A percentile compares a stretch with the other conserved stretches of the same genome.
These are phyloP conservation scores for Mimosa bimucronata DNA, from an alignment of 306 rosid species.

Conservation along the genomic window DNA sequence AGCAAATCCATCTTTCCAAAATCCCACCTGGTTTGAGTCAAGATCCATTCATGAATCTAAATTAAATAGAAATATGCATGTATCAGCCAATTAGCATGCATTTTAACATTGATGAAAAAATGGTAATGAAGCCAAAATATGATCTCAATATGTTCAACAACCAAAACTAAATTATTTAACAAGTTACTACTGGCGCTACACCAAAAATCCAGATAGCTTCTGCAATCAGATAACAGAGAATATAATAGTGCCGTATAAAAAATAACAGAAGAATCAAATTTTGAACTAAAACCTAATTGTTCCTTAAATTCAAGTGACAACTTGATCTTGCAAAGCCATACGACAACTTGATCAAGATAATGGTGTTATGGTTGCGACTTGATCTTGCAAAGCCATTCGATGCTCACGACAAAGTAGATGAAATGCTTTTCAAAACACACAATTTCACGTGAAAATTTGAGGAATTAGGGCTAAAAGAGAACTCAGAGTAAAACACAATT, in stretches of 20 bases:
- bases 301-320: neutral
- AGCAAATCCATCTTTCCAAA: constrained; percentile 85
- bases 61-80: constrained; percentile 30
- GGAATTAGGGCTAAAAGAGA: no score
- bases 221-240: neutral
- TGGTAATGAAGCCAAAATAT: neutral
- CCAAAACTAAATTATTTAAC: neutral
- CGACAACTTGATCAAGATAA: no score
- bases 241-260: neutral
- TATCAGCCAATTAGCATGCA: constrained; percentile 15
- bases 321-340: no score
- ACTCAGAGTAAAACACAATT: no score
- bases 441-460: no score
- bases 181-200: neutral
- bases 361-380: no score
- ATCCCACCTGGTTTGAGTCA: constrained; percentile 83
- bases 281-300: neutral
- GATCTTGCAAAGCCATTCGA: no score
- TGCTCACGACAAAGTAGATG: no score
- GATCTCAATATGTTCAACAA: neutral
- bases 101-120: constrained; percentile 7
- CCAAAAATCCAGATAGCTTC: neutral
- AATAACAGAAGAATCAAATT: no score
- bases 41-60: constrained; percentile 94
- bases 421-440: no score